phyloP scores from a whole-genome alignment of 1,284 basidiomycete genomes.

The Chiua sp. region DNA sequence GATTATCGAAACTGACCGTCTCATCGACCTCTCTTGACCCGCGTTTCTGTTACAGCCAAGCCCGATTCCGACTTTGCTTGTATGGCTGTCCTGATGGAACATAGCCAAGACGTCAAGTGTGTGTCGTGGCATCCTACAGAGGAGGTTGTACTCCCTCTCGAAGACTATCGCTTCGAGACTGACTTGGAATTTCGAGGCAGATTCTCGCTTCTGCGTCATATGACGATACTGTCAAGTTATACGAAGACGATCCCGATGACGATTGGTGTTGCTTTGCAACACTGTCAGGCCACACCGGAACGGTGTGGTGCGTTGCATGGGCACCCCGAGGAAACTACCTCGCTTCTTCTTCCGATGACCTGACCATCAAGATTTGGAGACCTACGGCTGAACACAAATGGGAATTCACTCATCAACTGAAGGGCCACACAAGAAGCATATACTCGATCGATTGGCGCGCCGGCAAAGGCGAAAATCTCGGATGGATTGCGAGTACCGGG shows the following conservation, averaged over 20 bases:
- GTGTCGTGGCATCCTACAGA: conserved; percentile 96
- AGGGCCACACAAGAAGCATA: conserved; percentile 74
- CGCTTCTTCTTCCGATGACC: conserved; percentile 84
- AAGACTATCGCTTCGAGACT: conserved; percentile 22
- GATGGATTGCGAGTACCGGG: conserved; percentile 78
- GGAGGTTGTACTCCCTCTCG: conserved; percentile 63
- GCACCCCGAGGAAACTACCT: conserved; percentile 85
- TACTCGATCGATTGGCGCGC: conserved; percentile 86
- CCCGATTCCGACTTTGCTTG: conserved; percentile 97
- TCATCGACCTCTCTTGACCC: neutral
- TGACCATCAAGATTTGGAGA: conserved; percentile 75
- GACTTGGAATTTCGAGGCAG: conserved; percentile 46
- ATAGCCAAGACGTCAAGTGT: conserved; percentile 95
- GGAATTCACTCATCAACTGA: conserved; percentile 60
- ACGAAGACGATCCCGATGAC: conserved; percentile 95
- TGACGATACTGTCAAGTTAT: conserved; percentile 96
- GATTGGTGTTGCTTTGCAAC: conserved; percentile 94
- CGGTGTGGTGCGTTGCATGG: conserved; percentile 92
- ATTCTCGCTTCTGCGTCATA: conserved; percentile 97
- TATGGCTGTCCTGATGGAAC: conserved; percentile 96
- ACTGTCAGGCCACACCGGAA: conserved; percentile 81
- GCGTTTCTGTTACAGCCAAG: conserved; percentile 58
- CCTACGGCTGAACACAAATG: conserved; percentile 60
- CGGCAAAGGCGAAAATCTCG: conserved; percentile 51
- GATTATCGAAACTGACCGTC: conserved; percentile 25